Base-by-base conservation (phyloP, 2,329 filamentous ascomycete genomes). In the Paracoccidioides brasiliensis region DNA sequence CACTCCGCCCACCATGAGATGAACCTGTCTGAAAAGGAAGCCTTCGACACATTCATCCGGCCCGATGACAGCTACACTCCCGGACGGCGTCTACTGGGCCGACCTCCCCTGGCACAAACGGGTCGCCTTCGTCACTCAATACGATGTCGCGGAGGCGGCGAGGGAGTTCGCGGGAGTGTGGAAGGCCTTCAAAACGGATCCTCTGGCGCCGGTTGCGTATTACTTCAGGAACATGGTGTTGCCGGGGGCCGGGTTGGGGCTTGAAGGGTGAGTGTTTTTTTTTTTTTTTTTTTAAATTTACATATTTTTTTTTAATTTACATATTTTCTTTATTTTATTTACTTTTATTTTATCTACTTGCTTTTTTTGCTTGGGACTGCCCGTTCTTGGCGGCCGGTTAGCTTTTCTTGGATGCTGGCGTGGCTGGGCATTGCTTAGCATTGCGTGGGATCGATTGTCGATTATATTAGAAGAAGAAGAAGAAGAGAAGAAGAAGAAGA, bases 221-320 rank as follows among this genome's bases (percentile, higher is more conserved):
- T 97, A 97, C 71, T 85, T 94, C 68, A 82, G 83, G 66, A 93
- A 95, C 68, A 91, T 90, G 72, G 85, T 96, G 54, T 82, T 97
- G 57, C 91, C 91, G 52, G 91, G 91, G 72, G 90, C 90, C 61
- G 91, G 91, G 68, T 82, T 97, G 53, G 85, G 90, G 68, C 80
- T 97, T 33, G 91, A 97, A 78, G 91, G 83, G 75, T 81, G 67
- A 58, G 75, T 69, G 22, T 22, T 53, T 35, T 22, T 22, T 1
- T 22, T 22, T 22, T 22, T 1, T 22, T 22, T 1, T 22, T 22
- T 22, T 22, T 1, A 1, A 1, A 22, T 22, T 22, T 22, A 1
- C 2, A 3, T 22, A 4, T 10, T 10, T 10, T 30, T 10, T 9
- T n/a, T 42, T 41, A 12, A 28, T 55, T 53, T 9, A 15, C 33